A percentile compares a stretch with the other conserved stretches of the same genome.
Evolutionary conservation across 306 rosid genomes (phyloP).

Genomic region (Gastrolobium villosum): DNA sequence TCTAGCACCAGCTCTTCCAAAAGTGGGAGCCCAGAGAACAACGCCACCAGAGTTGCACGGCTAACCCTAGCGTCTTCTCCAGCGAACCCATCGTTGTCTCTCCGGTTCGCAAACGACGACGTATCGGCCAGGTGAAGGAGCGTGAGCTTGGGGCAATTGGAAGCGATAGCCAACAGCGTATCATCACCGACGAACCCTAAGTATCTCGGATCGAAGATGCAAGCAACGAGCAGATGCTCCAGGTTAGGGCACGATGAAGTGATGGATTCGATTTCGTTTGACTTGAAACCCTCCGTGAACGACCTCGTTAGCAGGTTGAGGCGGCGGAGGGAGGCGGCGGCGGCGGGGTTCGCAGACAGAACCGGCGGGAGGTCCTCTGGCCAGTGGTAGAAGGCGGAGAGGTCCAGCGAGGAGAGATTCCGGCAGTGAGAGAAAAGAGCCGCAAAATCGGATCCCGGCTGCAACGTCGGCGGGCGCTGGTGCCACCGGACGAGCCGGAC

Average conservation of each 20-base stretch:
- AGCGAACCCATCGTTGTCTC: conserved; percentile 69
- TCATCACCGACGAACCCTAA: conserved; percentile 85
- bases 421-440: conserved; percentile 67
- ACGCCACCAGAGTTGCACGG: conserved; percentile 60
- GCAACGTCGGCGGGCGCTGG: conserved; percentile 63
- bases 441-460: conserved; percentile 69
- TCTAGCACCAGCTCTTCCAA: conserved; percentile 86
- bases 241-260: conserved; percentile 80
- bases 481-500: conserved; percentile 94
- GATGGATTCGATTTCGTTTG: conserved; percentile 68
- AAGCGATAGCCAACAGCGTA: conserved; percentile 61
- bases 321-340: conserved; percentile 68
- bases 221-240: conserved; percentile 69
- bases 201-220: conserved; percentile 84
- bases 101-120: conserved; percentile 63
- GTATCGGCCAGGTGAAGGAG: conserved; percentile 82
- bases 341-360: conserved; percentile 54
- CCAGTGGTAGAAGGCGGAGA: conserved; percentile 90
- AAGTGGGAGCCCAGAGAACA: conserved; percentile 75
- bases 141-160: conserved; percentile 70
- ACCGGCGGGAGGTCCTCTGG: conserved; percentile 89
- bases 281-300: conserved; percentile 73
- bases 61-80: conserved; percentile 74
- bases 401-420: conserved; percentile 69
- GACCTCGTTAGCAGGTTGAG: conserved; percentile 76